Conservation (phyloP, 352 stramenopile genomes). For the Phytophthora palmivora region DNA sequence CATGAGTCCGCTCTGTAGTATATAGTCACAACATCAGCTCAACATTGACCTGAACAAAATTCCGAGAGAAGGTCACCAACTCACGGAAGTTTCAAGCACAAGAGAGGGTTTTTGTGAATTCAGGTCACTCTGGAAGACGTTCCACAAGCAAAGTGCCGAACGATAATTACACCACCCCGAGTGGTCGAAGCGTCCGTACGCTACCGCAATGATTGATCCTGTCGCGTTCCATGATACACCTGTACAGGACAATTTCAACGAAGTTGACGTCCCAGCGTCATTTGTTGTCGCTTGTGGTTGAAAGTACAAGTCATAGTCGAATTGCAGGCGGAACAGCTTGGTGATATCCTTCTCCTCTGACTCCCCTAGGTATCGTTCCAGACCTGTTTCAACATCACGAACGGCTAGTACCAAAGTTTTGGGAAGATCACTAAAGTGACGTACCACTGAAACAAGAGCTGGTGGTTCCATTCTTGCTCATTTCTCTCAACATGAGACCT, state of each 20-base stretch:
- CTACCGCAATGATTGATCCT: conserved; percentile 80
- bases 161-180: conserved; percentile 90
- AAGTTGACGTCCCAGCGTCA: conserved; percentile 15
- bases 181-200: conserved; percentile 88
- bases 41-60: neutral
- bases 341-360: conserved; percentile 67
- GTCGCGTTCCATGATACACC: conserved; percentile 89
- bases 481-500: conserved; percentile 66
- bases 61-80: conserved; percentile 9
- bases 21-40: neutral
- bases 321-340: conserved; percentile 69
- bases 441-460: conserved; percentile 59
- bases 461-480: conserved; percentile 48
- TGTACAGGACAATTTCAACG: conserved; percentile 79
- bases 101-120: conserved; percentile 66
- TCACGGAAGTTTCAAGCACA: conserved; percentile 81
- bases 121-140: conserved; percentile 83
- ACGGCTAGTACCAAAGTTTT: neutral
- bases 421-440: neutral
- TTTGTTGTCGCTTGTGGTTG: conserved; percentile 34
- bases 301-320: conserved; percentile 81
- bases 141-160: conserved; percentile 87
- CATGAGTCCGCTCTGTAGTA: conserved; percentile 82
- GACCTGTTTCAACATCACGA: conserved; percentile 31
- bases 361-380: conserved; percentile 68